These are phyloP conservation scores for Collybiopsis luxurians DNA, from an alignment of 768 basidiomycete species.

Conservation along the genomic window DNA sequence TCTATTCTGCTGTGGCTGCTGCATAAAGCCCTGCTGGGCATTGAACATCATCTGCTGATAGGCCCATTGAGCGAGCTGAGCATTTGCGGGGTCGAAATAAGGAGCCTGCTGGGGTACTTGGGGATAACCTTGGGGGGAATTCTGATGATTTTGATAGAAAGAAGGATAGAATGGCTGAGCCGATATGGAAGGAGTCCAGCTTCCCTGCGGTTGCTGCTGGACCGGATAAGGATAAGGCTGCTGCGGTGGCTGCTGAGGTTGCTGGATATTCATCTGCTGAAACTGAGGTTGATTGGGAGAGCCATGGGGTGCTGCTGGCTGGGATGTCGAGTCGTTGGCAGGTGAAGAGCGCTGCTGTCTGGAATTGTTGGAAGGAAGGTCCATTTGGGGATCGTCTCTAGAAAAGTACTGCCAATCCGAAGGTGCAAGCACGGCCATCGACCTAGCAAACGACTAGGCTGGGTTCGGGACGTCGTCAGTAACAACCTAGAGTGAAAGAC, in stretches of 20 bases:
- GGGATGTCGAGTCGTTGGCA: conserved; percentile 45
- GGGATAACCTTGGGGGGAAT: conserved; percentile 50
- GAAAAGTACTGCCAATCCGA: conserved; percentile 70
- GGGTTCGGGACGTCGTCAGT: neutral
- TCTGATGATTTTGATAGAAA: conserved; percentile 69
- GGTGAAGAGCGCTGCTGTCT: conserved; percentile 59
- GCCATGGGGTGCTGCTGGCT: conserved; percentile 20
- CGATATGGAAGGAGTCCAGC: conserved; percentile 66
- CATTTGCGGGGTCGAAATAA: conserved; percentile 75
- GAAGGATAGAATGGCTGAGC: conserved; percentile 76
- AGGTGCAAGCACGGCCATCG: conserved; percentile 79
- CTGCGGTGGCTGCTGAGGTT: conserved; percentile 30
- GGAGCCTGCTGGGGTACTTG: conserved; percentile 49
- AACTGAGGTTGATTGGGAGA: conserved; percentile 9
- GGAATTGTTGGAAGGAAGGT: conserved; percentile 45
- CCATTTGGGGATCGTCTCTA: conserved; percentile 59
- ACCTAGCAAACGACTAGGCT: conserved; percentile 21
- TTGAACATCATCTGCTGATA: conserved; percentile 92
- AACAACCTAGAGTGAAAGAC: conserved; percentile 3
- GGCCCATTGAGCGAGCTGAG: conserved; percentile 83
- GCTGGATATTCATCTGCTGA: conserved; percentile 6
- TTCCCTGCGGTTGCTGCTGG: conserved; percentile 66
- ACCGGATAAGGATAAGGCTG: conserved; percentile 66
- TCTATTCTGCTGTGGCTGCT: conserved; percentile 37
- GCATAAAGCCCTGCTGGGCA: conserved; percentile 52